Base-by-base conservation (phyloP, 1,284 basidiomycete genomes). In the Marasmius fiardii region DNA sequence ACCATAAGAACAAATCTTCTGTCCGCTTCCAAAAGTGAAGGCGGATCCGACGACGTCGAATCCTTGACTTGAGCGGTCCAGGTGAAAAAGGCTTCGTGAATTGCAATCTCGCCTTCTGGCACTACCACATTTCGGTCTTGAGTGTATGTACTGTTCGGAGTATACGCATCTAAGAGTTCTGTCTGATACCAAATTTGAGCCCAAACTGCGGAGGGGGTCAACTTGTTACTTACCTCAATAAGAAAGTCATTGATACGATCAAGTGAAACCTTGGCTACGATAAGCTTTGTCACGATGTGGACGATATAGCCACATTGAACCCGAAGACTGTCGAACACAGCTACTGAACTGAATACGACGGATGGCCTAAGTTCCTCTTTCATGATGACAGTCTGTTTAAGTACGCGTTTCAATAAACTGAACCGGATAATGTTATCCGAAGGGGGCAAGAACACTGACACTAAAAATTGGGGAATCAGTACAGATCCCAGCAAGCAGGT, bases 141-240 rank as follows among this genome's bases (percentile, higher is more conserved):
- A 31, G 28, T n/a, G 8, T 31, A 26, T 14, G 41, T 50, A 67
- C 60, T 16, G 67, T 61, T 50, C 69, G 70, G 56, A 73, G 66
- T 67, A 60, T 71, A 81, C 14, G 65, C 61, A 60, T 85, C 82
- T 43, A 85, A 68, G 39, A 85, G 70, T 59, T 83, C 82, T 37
- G 78, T 83, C 72, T 80, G 53, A 26, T 34, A 21, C 50, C n/a
- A n/a, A n/a, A 4, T n/a, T 23, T 11, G 10, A 45, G 3, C 16
- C 55, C 24, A 51, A 39, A 37, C 39, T 11, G 4, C 18, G 12
- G 6, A 14, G 21, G 21, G 31, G 23, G 37, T 16, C 4, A 31
- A 20, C n/a, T n/a, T 18, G n/a, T 5, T 3, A 52, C 61, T n/a
- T 11, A 68, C 67, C 23, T 76, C 68, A 44, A 68, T 61, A 41